Percentiles rank a stretch among this genome's conserved stretches.
Evolutionary conservation across 2,329 filamentous ascomycete genomes (phyloP).

Genomic region (Fusarium siculi): DNA sequence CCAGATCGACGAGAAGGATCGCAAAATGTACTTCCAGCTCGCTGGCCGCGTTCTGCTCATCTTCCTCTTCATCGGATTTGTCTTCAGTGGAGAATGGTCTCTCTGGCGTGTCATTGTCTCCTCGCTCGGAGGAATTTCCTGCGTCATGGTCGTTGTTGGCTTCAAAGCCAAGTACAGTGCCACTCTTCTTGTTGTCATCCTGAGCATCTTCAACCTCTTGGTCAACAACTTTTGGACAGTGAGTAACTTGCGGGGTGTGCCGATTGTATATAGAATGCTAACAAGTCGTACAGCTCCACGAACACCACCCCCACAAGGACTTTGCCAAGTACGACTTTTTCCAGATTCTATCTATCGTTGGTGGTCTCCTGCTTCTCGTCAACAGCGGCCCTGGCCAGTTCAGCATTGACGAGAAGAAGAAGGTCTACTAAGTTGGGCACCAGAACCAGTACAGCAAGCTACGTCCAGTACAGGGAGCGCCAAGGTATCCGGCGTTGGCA

Average conservation of each 20-base stretch:
- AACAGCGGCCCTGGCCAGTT: conserved; percentile 99
- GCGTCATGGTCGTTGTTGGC: conserved; percentile 97
- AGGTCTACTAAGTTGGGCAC: conserved; percentile 81
- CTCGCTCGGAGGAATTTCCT: conserved; percentile 86
- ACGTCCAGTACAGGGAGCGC: conserved; percentile 15
- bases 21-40: conserved; percentile 99
- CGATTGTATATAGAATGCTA: not conserved
- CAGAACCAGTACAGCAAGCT: conserved; percentile 2
- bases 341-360: conserved; percentile 98
- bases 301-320: conserved; percentile 98
- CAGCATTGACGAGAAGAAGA: conserved; percentile 99
- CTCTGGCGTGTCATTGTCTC: conserved; percentile 88
- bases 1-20: conserved; percentile 96
- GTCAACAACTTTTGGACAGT: conserved; percentile 99
- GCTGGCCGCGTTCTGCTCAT: conserved; percentile 95
- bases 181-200: conserved; percentile 90
- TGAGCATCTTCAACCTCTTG: conserved; percentile 95
- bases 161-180: conserved; percentile 99
- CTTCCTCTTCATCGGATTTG: conserved; percentile 96
- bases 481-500: conserved; percentile 39
- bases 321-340: conserved; percentile 99
- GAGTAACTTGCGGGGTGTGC: conserved; percentile 52
- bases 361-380: conserved; percentile 93
- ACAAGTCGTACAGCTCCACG: conserved; percentile 75
- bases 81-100: conserved; percentile 94